Base-by-base conservation (phyloP, 371 early-diverging fungal genomes). In the Umbelopsis sp. region DNA sequence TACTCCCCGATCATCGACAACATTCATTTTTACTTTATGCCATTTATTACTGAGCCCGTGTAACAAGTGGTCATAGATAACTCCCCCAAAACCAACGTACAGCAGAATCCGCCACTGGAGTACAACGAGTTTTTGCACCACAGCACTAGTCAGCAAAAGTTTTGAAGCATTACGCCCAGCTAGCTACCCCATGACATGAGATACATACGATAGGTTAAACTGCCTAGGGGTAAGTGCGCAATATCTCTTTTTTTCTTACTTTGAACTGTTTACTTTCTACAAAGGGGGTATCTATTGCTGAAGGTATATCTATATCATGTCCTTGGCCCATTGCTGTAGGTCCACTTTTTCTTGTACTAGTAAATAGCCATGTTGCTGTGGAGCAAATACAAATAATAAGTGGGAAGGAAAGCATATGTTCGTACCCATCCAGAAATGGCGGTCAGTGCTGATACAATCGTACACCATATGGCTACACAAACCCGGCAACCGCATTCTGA, bases 291-390 rank as follows among this genome's bases (percentile, higher is more conserved):
- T 14, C 7, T 57, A 9, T 22, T 11, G 22, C 14, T 25, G 6
- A 12, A 3, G 16, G 8, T 29, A 14, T 70, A 11, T 44, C 29
- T 41, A 71, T 65, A 35, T 69, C 41, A 46, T 52, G 3, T 68
- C 35, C 65, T 69, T 63, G 44, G 80, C 84, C 88, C 88, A 88
- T 65, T 77, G 74, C 48, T 79, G 84, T 67, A 87, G 78, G 70
- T 88, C 88, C 41, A 88, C 88, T 20, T 80, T 80, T 71, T 84
- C 87, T 68, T 72, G 67, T 32, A 78, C 81, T 29, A 73, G 72
- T n/a, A 87, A 73, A 69, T 85, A 88, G 48, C 78, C 72, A 72
- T 86, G 84, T 69, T 84, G 81, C 87, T 88, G 63, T 65, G 18
- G 6, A 48, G 20, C 20, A 16, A 72, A 14, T 32, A 45, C 1